Conservation (phyloP, 495 filamentous ascomycete species). For the Xylaria sp. region DNA sequence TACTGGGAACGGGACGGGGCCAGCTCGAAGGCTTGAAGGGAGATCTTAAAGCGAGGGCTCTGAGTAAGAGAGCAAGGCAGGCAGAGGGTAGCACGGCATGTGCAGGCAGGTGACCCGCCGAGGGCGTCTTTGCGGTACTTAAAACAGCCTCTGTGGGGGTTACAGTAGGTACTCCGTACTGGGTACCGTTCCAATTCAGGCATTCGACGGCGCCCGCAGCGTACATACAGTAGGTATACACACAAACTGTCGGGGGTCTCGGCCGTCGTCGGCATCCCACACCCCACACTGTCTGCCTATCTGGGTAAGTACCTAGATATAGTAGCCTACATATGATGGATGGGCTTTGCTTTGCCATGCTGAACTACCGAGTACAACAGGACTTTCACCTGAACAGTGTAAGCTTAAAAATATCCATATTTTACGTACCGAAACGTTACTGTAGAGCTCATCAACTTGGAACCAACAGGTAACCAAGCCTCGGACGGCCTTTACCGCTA, state of each 20-base stretch:
- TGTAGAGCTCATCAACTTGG: no score
- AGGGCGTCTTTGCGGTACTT: conserved; percentile 1
- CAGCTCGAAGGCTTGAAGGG: background rate
- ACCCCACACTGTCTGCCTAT: conserved; percentile 2
- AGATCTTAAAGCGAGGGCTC: conserved; percentile 1
- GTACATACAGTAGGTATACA: no score
- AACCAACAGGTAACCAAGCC: no score
- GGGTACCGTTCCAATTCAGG: background rate
- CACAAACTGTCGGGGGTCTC: conserved; percentile 1
- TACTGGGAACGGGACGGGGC: background rate
- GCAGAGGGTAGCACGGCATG: background rate
- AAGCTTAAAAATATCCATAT: no score
- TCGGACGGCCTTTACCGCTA: no score
- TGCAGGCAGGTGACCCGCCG: background rate
- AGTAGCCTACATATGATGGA: no score
- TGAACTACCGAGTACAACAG: no score
- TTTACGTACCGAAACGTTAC: no score
- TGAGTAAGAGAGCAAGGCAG: background rate
- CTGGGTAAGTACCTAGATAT: background rate
- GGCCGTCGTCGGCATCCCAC: conserved; percentile 21
- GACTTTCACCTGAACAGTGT: no score
- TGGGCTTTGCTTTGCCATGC: no score
- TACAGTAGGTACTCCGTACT: no score
- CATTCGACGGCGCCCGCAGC: background rate
- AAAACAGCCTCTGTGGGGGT: conserved; percentile 4